Evolutionary conservation across 805 yeast genomes (phyloP), one percentile per base, ranked within the genome.

Genomic region (Kazachstania africana): DNA sequence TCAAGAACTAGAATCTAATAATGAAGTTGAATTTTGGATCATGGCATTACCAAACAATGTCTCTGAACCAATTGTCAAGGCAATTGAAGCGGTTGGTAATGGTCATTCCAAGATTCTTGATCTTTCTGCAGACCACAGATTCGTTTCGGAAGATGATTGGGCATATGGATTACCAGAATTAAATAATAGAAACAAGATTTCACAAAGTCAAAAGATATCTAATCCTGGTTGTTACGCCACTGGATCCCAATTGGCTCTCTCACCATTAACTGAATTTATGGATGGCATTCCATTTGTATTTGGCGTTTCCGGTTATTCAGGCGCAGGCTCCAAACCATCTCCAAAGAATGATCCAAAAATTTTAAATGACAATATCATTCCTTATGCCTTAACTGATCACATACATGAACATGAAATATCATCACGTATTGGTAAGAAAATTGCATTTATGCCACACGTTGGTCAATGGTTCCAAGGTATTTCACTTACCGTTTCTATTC

Each of bases 201-300:
- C 80, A 23, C 50, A 63, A 10, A 88, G 97, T 13, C 66, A 70
- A 48, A 82, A 80, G 54, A 81, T 91, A 39, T 78, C 96, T 4
- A 91, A 91, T 62, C 99, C 99, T 3, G 99, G 98, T 29, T 91
- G 99, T 66, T 91, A 87, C 55, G 96, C 98, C n/a, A 91, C 99
- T 28, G 96, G 93, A 36, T 91, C 96, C 10, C 97, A 91, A 65
- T 60, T 85, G 16, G 87, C 94, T 10, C 77, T 91, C 53, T 76
- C 88, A 29, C 99, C 98, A 22, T 64, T 91, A 46, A 59, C 69
- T n/a, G 72, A 75, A 29, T 71, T 71, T 48, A 65, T 75, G 25
- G 60, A 63, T 10, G 91, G 91, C 22, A 64, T 68, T 18, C 97
- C 99, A 31, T 65, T 84, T 3, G 68, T 88, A 9, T 91, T 91